phyloP scores from a whole-genome alignment of 2,329 filamentous ascomycete species.

The Aspergillus sp. region DNA sequence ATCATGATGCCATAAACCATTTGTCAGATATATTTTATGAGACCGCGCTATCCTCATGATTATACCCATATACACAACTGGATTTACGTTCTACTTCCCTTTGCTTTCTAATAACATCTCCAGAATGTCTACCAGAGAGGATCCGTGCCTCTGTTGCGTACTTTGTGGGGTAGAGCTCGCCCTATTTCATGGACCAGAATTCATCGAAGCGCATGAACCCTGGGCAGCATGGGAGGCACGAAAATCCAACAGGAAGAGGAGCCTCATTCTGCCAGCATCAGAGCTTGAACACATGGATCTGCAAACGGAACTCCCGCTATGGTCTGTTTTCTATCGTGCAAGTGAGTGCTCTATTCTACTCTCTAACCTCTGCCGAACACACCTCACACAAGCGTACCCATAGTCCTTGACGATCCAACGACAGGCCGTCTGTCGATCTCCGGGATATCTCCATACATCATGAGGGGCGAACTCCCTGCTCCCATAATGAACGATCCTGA shows the following conservation, averaged over 20 bases:
- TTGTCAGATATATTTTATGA: neutral
- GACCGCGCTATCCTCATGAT: neutral
- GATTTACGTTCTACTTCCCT: neutral
- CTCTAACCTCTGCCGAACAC: neutral
- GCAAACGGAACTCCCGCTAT: neutral
- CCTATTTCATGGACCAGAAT: neutral
- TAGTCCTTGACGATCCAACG: neutral
- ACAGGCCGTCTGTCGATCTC: neutral
- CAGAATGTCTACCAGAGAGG: neutral
- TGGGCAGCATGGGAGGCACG: neutral
- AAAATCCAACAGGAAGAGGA: neutral
- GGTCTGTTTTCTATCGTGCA: neutral
- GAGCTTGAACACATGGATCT: neutral
- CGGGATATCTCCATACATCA: neutral
- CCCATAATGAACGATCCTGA: neutral
- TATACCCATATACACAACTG: neutral
- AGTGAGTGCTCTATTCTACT: neutral
- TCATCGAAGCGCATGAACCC: neutral
- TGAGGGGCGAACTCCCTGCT: neutral
- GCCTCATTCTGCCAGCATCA: neutral
- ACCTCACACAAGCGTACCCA: neutral
- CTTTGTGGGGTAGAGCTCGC: neutral
- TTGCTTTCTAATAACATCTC: neutral
- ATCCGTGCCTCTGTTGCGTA: neutral
- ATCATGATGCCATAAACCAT: neutral